Conservation (phyloP, 1,284 basidiomycete species). For the Sphagnurus paluster region DNA sequence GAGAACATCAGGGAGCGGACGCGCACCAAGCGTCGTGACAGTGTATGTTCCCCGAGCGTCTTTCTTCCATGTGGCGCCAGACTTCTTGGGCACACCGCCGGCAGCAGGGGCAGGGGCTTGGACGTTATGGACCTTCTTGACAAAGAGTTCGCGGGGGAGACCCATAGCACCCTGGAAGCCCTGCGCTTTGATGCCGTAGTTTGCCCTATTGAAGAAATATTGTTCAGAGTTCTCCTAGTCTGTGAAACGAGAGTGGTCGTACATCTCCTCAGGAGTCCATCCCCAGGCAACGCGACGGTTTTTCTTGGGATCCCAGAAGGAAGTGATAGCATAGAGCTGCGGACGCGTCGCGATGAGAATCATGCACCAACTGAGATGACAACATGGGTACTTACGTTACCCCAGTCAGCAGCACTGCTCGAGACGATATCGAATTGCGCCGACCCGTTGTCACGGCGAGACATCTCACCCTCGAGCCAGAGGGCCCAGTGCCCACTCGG, state of each 20-base stretch:
- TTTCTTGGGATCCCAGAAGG: constrained; percentile 4
- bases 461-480: constrained; percentile 5
- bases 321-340: constrained; percentile 7
- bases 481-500: constrained; percentile 2
- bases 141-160: constrained; percentile 4
- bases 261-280: constrained; percentile 8
- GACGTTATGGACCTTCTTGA: constrained; percentile 1
- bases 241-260: neutral
- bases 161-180: constrained; percentile 8
- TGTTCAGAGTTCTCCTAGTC: neutral
- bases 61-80: neutral
- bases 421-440: constrained; percentile 7
- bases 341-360: neutral
- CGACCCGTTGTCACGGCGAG: constrained; percentile 2
- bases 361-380: neutral
- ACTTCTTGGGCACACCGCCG: neutral
- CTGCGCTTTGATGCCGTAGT: constrained; percentile 6
- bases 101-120: neutral
- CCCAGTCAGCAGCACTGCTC: constrained; percentile 4
- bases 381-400: neutral
- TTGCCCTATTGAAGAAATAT: neutral
- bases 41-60: constrained; percentile 1
- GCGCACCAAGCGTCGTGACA: constrained; percentile 2
- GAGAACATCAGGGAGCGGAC: constrained; percentile 2
- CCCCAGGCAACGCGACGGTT: constrained; percentile 3